Evolutionary conservation across 352 stramenopile species (phyloP).

Genomic region (Pythium guiyangense): DNA sequence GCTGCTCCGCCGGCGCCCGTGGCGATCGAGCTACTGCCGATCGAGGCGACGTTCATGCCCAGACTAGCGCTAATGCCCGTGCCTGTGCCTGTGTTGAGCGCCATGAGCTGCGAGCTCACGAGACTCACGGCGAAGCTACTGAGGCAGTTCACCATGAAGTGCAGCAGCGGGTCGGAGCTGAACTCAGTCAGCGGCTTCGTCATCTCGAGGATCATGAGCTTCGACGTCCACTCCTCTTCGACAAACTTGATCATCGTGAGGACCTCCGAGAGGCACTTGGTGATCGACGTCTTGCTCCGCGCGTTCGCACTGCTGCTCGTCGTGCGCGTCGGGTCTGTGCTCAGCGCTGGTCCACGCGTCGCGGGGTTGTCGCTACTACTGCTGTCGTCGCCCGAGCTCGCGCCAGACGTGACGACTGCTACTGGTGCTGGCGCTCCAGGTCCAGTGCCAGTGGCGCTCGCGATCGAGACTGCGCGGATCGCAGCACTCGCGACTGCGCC

Average conservation of each 20-base stretch:
- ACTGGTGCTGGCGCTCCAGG: slow-evolving; percentile 5
- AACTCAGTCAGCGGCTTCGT: slow-evolving; percentile 63
- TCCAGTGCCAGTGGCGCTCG: not conserved
- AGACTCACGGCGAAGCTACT: slow-evolving; percentile 59
- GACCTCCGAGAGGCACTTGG: slow-evolving; percentile 56
- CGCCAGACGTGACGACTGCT: not conserved
- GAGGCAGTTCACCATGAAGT: slow-evolving; percentile 69
- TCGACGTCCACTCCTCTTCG: slow-evolving; percentile 66
- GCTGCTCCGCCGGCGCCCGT: not conserved
- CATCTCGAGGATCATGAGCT: slow-evolving; percentile 71
- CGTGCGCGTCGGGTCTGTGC: not conserved
- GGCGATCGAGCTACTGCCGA: not conserved
- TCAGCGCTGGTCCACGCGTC: not conserved
- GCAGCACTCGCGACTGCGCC: not conserved
- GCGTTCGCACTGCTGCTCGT: not conserved
- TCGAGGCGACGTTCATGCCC: not conserved
- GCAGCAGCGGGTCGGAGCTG: slow-evolving; percentile 45
- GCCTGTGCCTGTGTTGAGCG: slow-evolving; percentile 24
- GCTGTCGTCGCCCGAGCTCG: not conserved
- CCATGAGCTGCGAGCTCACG: slow-evolving; percentile 56
- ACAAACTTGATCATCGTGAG: slow-evolving; percentile 63
- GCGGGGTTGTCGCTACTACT: not conserved
- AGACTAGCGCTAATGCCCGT: not conserved
- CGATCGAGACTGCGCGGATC: slow-evolving; percentile 4
- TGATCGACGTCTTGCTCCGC: slow-evolving; percentile 21